phyloP scores from a whole-genome alignment of 2,329 filamentous ascomycete genomes.

The Tolypocladium paradoxum region DNA sequence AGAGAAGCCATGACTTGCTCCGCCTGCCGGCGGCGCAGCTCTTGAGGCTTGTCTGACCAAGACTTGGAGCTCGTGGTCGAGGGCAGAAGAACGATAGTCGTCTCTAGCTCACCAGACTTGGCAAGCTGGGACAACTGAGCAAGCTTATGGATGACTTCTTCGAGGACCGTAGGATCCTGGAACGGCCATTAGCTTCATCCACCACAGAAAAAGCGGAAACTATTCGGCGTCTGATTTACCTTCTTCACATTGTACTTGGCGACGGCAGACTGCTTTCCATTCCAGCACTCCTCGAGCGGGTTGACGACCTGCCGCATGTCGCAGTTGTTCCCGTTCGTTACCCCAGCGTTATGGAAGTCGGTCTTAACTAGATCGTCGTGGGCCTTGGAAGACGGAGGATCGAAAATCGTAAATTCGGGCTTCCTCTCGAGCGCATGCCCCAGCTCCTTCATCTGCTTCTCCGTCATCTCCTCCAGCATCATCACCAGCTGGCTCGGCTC shows the following conservation, averaged over 20 bases:
- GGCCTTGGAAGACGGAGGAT: conserved; percentile 31
- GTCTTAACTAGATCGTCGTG: conserved; percentile 30
- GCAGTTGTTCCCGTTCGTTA: conserved; percentile 25
- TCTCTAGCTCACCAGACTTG: conserved; percentile 40
- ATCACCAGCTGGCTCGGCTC: conserved; percentile 46
- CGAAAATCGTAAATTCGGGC: conserved; percentile 38
- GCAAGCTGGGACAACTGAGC: conserved; percentile 34
- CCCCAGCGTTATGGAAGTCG: conserved; percentile 28
- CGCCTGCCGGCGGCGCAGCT: conserved; percentile 36
- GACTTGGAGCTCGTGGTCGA: conserved; percentile 26
- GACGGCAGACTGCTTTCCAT: conserved; percentile 25
- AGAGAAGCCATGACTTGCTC: conserved; percentile 35
- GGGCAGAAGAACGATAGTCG: conserved; percentile 45
- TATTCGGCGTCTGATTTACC: conserved; percentile 18
- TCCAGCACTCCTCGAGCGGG: conserved; percentile 36
- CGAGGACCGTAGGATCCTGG: conserved; percentile 30
- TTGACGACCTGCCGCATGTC: conserved; percentile 28
- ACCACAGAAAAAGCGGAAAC: neutral
- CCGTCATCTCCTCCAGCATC: conserved; percentile 44
- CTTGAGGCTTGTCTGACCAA: conserved; percentile 29
- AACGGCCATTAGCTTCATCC: conserved; percentile 11
- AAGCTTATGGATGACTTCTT: conserved; percentile 32
- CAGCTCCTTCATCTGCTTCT: conserved; percentile 32
- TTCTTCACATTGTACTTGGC: conserved; percentile 32
- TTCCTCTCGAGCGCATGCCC: conserved; percentile 22